Evolutionary conservation across 169 alveolate species (phyloP), one percentile per base, ranked within the genome.

Genomic region (Plasmodium gallinaceum): DNA sequence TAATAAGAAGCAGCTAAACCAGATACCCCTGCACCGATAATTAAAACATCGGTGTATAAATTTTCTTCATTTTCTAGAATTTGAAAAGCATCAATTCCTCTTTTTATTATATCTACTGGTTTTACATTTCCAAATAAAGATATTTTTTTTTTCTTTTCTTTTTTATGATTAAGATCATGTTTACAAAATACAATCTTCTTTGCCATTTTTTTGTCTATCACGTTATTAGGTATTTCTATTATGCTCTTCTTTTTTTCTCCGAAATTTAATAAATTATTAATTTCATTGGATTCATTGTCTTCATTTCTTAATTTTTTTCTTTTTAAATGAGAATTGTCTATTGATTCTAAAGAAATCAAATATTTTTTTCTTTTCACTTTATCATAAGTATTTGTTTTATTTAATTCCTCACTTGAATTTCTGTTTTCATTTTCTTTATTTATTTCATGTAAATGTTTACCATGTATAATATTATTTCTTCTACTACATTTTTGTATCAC

Each of bases 1-100:
- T 92, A 92, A 86, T 74, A 92, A 10, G 95, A 86, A 26, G 96
- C 96, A 54, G 93, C 94, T 10, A 94, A 92, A 1, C 96, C 96
- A 7, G 95, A 74, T 57, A 94, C 68, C 0, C 96, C 96, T 0
- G 94, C 95, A 9, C 96, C 96, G 60, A 94, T 91, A 65, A 94
- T 88, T 46, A 94, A 87, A 3, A 94, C 96, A 74, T 93, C 96
- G 2, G 58, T 68, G 39, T 69, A 83, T 42, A 83, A 61, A 37
- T 83, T 66, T 61, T 83, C 58, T 6, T 83, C 64, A 51, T 69
- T 24, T 20, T 73, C 46, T 9, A 83, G 26, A 83, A 26, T 37
- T 7, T 61, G 60, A 39, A 54, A 83, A 0, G 32, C 75, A 51
- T 83, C 61, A 8, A 83, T 60, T 26, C 91, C 91, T 69, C 86